Conservation (phyloP, 2,329 filamentous ascomycete species). For the Tolypocladium guangdongense region DNA sequence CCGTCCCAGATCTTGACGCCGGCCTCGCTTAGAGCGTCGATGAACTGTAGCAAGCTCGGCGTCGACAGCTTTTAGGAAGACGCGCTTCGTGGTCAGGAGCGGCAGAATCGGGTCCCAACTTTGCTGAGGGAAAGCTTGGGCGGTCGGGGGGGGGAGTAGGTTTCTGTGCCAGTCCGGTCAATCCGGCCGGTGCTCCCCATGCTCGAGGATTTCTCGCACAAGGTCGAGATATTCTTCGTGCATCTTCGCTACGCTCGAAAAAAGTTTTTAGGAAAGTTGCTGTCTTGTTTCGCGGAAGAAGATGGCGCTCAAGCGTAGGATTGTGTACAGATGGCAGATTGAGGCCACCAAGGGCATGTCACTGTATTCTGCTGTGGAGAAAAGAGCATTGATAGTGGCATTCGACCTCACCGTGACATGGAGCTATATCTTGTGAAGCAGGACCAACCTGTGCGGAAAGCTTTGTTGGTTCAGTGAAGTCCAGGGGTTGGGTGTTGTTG, state of each 20-base stretch:
- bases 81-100: slow-evolving; percentile 92
- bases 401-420: too few relatives aligned
- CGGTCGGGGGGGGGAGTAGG: slow-evolving; percentile 68
- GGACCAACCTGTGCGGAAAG: too few relatives aligned
- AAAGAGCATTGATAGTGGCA: too few relatives aligned
- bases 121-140: slow-evolving; percentile 77
- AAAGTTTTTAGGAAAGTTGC: background rate
- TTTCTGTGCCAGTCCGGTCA: slow-evolving; percentile 92
- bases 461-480: too few relatives aligned
- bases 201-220: slow-evolving; percentile 69
- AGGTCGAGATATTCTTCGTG: slow-evolving; percentile 94
- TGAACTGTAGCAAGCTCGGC: slow-evolving; percentile 95
- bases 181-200: slow-evolving; percentile 82
- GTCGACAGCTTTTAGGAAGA: slow-evolving; percentile 83
- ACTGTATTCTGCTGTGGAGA: too few relatives aligned
- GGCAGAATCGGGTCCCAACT: slow-evolving; percentile 59
- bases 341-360: too few relatives aligned
- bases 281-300: background rate
- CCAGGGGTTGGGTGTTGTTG: too few relatives aligned
- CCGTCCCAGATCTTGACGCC: slow-evolving; percentile 98
- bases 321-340: too few relatives aligned
- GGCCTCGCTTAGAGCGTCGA: slow-evolving; percentile 63
- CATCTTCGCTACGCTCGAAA: slow-evolving; percentile 3
- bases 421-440: too few relatives aligned
- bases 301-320: too few relatives aligned